phyloP scores from a whole-genome alignment of 768 basidiomycete species.

The Agaricus sinodeliciosus region DNA sequence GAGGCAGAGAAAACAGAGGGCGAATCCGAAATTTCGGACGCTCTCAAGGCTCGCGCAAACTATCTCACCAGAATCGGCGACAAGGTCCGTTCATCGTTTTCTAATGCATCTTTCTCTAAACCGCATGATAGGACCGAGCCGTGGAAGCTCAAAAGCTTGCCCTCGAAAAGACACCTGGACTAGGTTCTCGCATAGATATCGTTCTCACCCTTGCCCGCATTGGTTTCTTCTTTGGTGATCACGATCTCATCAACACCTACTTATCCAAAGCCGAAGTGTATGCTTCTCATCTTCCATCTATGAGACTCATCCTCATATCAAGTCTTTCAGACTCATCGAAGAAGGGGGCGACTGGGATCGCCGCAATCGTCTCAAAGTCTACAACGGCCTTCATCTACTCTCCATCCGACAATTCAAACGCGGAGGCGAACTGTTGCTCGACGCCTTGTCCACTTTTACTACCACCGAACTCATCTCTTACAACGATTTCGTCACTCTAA shows the following conservation, averaged over 20 bases:
- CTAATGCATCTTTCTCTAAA: not conserved
- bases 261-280: constrained; percentile 79
- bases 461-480: constrained; percentile 85
- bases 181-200: constrained; percentile 92
- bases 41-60: constrained; percentile 74
- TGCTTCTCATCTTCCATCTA: constrained; percentile 20
- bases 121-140: constrained; percentile 57
- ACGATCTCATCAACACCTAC: constrained; percentile 59
- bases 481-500: constrained; percentile 84
- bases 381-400: constrained; percentile 78
- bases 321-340: constrained; percentile 67
- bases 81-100: constrained; percentile 41
- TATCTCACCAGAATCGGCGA: constrained; percentile 89
- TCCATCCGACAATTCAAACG: constrained; percentile 90
- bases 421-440: constrained; percentile 79
- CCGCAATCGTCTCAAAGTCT: constrained; percentile 94
- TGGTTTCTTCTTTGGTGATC: constrained; percentile 85
- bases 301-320: not conserved
- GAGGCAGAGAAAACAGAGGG: constrained; percentile 91
- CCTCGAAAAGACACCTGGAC: constrained; percentile 84
- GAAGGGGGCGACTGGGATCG: constrained; percentile 98
- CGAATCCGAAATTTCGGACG: constrained; percentile 90
- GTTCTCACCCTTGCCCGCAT: constrained; percentile 83
- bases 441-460: constrained; percentile 91
- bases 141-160: constrained; percentile 78